Conservation (phyloP, 768 basidiomycete genomes). For the Amanita pseudoporphyria region DNA sequence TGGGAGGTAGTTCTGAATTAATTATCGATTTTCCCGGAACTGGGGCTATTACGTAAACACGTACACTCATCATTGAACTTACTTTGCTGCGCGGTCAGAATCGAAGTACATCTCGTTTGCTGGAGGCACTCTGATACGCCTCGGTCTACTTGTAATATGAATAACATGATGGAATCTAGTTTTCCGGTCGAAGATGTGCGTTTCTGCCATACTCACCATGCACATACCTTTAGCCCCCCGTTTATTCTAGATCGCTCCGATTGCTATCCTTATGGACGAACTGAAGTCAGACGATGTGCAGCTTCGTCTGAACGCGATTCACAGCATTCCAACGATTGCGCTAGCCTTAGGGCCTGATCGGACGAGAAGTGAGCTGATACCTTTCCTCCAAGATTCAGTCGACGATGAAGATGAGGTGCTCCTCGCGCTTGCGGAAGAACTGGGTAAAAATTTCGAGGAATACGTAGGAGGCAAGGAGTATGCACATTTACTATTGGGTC, state of each 20-base stretch:
- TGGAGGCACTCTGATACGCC: not conserved
- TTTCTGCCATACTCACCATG: slow-evolving; percentile 13
- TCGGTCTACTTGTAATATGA: not conserved
- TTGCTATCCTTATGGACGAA: slow-evolving; percentile 97
- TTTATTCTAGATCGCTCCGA: slow-evolving; percentile 68
- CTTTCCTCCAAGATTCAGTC: slow-evolving; percentile 97
- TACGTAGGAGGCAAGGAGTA: slow-evolving; percentile 86
- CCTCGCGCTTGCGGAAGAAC: slow-evolving; percentile 89
- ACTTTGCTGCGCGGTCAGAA: not conserved
- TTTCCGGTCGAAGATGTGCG: slow-evolving; percentile 63
- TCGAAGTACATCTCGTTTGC: not conserved
- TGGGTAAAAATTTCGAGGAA: slow-evolving; percentile 87
- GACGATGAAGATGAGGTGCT: slow-evolving; percentile 99
- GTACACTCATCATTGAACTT: not conserved
- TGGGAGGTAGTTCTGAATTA: no score
- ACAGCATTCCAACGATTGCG: slow-evolving; percentile 96
- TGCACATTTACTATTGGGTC: slow-evolving; percentile 83
- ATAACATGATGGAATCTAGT: slow-evolving; percentile 50
- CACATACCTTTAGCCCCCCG: slow-evolving; percentile 11
- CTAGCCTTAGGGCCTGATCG: slow-evolving; percentile 93
- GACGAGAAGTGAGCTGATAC: slow-evolving; percentile 89
- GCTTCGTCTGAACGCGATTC: slow-evolving; percentile 91
- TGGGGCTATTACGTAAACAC: not conserved
- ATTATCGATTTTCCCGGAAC: not conserved
- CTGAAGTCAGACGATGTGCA: slow-evolving; percentile 96